These are phyloP conservation scores for Candida verbasci DNA, from an alignment of 805 yeast species.

Conservation along the genomic window DNA sequence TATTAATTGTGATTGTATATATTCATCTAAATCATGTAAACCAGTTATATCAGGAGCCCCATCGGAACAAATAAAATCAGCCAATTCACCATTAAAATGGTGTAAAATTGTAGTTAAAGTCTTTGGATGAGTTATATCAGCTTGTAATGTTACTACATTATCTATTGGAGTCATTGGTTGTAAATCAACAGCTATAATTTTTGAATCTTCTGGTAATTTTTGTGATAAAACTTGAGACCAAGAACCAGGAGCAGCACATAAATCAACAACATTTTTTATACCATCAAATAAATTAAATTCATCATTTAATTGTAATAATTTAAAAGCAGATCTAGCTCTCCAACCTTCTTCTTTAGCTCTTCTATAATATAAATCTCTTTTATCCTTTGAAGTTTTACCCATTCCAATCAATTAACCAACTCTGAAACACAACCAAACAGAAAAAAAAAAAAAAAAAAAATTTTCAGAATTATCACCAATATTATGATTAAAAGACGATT, in stretches of 20 bases:
- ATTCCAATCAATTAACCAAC: too few relatives aligned
- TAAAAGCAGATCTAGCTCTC: conserved; percentile 96
- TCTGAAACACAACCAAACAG: too few relatives aligned
- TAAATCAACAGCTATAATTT: conserved; percentile 89
- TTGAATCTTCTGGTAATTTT: conserved; percentile 56
- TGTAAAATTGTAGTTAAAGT: conserved; percentile 73
- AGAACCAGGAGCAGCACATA: conserved; percentile 98
- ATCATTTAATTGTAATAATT: conserved; percentile 83
- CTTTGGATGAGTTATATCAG: conserved; percentile 95
- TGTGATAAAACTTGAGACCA: conserved; percentile 94
- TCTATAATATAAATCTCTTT: conserved; percentile 85
- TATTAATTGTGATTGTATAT: conserved; percentile 91
- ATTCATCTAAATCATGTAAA: conserved; percentile 92
- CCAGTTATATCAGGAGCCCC: conserved; percentile 99
- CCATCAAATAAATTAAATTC: conserved; percentile 78
- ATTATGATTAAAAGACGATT: conserved; percentile 3
- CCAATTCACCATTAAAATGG: conserved; percentile 85
- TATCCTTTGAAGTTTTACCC: conserved; percentile 96
- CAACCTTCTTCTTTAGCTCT: conserved; percentile 97
- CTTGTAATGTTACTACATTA: conserved; percentile 86
- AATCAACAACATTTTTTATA: conserved; percentile 82
- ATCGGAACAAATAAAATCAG: conserved; percentile 94
- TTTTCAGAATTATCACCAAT: not conserved
- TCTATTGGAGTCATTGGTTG: conserved; percentile 98
- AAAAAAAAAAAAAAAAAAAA: not conserved